Evolutionary conservation across 495 filamentous ascomycete genomes (phyloP).

Genomic region (Neurospora sp.): DNA sequence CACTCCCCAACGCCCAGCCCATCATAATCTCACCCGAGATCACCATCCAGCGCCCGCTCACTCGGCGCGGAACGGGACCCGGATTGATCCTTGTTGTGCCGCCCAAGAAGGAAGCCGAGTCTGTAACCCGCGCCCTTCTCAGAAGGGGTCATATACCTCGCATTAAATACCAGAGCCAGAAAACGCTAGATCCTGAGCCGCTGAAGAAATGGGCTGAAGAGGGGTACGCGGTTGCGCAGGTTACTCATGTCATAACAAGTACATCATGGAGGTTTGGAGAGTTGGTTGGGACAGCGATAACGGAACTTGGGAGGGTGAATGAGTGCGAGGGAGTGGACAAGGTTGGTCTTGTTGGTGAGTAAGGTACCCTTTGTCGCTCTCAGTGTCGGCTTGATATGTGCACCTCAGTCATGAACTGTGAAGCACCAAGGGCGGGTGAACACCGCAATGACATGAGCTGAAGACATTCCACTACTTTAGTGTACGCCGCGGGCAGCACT

Average conservation of each 20-base stretch:
- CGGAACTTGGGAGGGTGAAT: slow-evolving; percentile 15
- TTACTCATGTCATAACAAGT: slow-evolving; percentile 3
- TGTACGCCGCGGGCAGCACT: background rate
- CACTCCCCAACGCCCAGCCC: background rate
- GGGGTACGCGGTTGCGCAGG: slow-evolving; percentile 41
- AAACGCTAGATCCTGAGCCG: slow-evolving; percentile 36
- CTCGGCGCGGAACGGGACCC: slow-evolving; percentile 45
- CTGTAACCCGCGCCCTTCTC: background rate
- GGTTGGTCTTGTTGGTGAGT: slow-evolving; percentile 28
- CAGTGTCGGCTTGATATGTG: background rate
- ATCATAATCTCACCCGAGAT: background rate
- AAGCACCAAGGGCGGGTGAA: background rate
- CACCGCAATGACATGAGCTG: background rate
- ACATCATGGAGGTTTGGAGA: background rate
- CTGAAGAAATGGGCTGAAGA: slow-evolving; percentile 52
- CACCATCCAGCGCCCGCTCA: slow-evolving; percentile 43
- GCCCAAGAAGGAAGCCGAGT: background rate
- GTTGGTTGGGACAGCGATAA: slow-evolving; percentile 5
- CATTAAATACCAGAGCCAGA: background rate
- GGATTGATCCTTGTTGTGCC: slow-evolving; percentile 38
- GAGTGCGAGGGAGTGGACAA: slow-evolving; percentile 20
- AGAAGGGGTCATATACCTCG: no score
- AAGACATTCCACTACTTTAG: background rate
- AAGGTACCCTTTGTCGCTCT: background rate
- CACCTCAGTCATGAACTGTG: background rate